Conservation (phyloP, 2,329 filamentous ascomycete genomes). For the Metarhizium rileyi region DNA sequence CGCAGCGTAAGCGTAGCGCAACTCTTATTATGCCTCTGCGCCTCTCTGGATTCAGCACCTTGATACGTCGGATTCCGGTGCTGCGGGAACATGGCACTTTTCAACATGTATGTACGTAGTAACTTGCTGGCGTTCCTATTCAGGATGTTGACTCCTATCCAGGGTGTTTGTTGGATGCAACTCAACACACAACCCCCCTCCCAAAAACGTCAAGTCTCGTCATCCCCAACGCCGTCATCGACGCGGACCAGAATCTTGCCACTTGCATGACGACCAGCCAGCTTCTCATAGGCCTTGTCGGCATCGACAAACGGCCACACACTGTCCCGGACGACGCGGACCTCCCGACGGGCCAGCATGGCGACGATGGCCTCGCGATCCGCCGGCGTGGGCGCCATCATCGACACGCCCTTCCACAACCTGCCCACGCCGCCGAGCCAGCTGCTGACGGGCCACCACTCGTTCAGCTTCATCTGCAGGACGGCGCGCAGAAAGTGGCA, state of each 20-base stretch:
- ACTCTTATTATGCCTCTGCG: too few relatives aligned
- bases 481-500: slow-evolving; percentile 20
- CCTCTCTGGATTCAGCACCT: too few relatives aligned
- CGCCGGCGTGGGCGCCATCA: slow-evolving; percentile 23
- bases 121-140: too few relatives aligned
- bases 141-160: too few relatives aligned
- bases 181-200: too few relatives aligned
- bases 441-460: slow-evolving; percentile 23
- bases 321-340: slow-evolving; percentile 27
- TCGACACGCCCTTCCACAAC: slow-evolving; percentile 23
- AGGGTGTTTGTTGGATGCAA: too few relatives aligned
- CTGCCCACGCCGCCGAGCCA: slow-evolving; percentile 29
- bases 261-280: slow-evolving; percentile 23
- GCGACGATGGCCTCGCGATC: slow-evolving; percentile 22
- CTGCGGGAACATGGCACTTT: too few relatives aligned
- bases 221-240: slow-evolving; percentile 14
- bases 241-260: slow-evolving; percentile 30
- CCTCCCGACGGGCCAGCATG: slow-evolving; percentile 24
- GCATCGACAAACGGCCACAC: slow-evolving; percentile 27
- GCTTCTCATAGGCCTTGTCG: slow-evolving; percentile 24
- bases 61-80: too few relatives aligned
- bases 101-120: too few relatives aligned
- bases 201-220: slow-evolving; percentile 10
- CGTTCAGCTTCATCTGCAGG: slow-evolving; percentile 27
- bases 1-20: too few relatives aligned